A percentile compares a stretch with the other conserved stretches of the same genome.
Conservation (phyloP, 1,284 basidiomycete species). For the Sanguinoderma infundibulare region DNA sequence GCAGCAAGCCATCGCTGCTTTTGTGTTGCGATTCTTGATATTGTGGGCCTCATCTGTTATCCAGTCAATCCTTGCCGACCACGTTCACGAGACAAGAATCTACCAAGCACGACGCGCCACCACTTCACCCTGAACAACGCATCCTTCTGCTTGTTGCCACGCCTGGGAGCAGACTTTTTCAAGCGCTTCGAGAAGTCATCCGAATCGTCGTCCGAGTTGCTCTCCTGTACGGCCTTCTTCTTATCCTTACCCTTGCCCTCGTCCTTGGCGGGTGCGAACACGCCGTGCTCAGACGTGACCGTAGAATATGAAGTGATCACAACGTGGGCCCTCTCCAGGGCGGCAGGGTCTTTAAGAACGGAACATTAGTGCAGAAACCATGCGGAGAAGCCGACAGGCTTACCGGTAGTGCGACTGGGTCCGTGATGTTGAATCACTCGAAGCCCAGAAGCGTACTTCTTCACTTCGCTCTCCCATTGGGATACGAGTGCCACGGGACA, state of each 20-base stretch:
- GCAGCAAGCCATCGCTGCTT: slow-evolving; percentile 82
- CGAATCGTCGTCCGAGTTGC: slow-evolving; percentile 33
- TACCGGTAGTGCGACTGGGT: slow-evolving; percentile 68
- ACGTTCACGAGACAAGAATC: slow-evolving; percentile 16
- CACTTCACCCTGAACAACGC: slow-evolving; percentile 85
- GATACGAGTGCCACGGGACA: slow-evolving; percentile 85
- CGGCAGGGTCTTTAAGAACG: slow-evolving; percentile 54
- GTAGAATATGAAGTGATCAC: slow-evolving; percentile 88
- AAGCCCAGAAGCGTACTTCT: slow-evolving; percentile 75
- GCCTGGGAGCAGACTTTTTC: slow-evolving; percentile 43
- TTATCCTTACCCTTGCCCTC: slow-evolving; percentile 45
- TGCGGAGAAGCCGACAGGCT: slow-evolving; percentile 16
- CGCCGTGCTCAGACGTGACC: slow-evolving; percentile 74
- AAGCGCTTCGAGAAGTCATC: slow-evolving; percentile 46
- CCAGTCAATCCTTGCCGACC: not conserved
- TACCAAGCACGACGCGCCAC: slow-evolving; percentile 87
- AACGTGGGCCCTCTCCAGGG: slow-evolving; percentile 70
- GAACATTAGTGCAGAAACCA: not conserved
- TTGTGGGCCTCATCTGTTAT: slow-evolving; percentile 91
- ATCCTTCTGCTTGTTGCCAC: slow-evolving; percentile 53
- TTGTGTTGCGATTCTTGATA: slow-evolving; percentile 93
- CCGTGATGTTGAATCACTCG: slow-evolving; percentile 87
- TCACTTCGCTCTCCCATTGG: slow-evolving; percentile 91
- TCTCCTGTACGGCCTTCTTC: slow-evolving; percentile 42
- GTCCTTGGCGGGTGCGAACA: slow-evolving; percentile 48